A percentile compares a stretch with the other conserved stretches of the same genome.
These are phyloP conservation scores for Canavalia ensiformis DNA, from an alignment of 306 rosid species.

Conservation along the genomic window DNA sequence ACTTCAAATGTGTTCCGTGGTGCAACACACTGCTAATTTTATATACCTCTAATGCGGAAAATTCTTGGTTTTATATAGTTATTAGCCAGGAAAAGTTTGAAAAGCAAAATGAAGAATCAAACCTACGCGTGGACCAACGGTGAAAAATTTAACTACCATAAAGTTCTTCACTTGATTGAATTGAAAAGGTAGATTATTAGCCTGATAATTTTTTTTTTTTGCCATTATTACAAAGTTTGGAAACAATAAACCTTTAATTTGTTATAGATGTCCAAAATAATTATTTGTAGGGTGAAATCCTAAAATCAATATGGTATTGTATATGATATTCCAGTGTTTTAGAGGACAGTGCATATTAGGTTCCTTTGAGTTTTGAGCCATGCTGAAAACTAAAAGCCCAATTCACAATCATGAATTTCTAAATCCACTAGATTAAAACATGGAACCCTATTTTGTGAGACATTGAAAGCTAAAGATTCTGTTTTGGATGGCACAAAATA, in stretches of 20 bases:
- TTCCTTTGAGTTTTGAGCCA: slow-evolving; percentile 16
- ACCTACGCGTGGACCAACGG: background rate
- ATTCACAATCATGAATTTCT: background rate
- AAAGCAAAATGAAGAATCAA: slow-evolving; percentile 23
- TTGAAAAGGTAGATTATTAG: too few species aligned
- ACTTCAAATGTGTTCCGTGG: background rate
- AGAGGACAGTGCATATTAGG: background rate
- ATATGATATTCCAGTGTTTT: background rate
- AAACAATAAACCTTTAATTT: background rate
- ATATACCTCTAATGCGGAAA: slow-evolving; percentile 2
- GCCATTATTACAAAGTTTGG: too few species aligned
- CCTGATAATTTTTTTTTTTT: too few species aligned
- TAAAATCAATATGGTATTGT: background rate
- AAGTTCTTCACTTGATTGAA: too few species aligned
- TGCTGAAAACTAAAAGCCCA: background rate
- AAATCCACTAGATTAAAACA: background rate
- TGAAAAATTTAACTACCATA: too few species aligned
- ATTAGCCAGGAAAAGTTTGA: background rate
- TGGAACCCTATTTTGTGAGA: slow-evolving; percentile 4
- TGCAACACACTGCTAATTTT: background rate
- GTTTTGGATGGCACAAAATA: background rate
- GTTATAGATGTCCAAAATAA: background rate
- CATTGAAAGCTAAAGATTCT: background rate
- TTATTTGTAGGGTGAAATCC: background rate
- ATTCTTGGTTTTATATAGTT: background rate